Evolutionary conservation across 352 stramenopile genomes (phyloP), one percentile per base, ranked within the genome.

Genomic region (Globisporangium paddicum): DNA sequence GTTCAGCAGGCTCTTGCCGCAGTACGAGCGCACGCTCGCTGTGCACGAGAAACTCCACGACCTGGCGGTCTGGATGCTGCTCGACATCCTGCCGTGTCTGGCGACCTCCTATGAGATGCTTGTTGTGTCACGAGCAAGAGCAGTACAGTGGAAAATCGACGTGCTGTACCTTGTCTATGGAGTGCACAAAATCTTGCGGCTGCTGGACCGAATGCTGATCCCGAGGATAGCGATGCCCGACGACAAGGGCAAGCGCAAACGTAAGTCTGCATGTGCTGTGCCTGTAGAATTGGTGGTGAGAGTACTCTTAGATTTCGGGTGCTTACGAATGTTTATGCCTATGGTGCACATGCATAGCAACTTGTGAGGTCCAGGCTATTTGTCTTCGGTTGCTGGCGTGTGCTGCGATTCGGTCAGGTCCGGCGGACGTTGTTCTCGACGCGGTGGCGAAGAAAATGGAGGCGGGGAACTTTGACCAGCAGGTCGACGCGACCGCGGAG

Each of bases 41-140:
- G 76, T 90, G 40, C 77, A 90, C 55, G 77, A 90, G 41, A 87
- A 87, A 49, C 40, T 90, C 35, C 69, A 86, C 47, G 75, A 87
- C 7, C 58, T 84, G 44, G 57, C 64, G 6, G 62, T 74, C 16
- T 82, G 67, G 61, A 75, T 87, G 53, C 25, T 86, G 4, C 42
- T 90, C 8, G 78, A 87, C 41, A 51, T 75, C 2, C 48, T 89
- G 18, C 38, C 57, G 16, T 84, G 77, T 47, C 26, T 86, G 19
- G 62, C 69, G 1, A 66, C 73, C 8, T 53, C 75, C 7, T 90
- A 90, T 37, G 77, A 85, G 37, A 60, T 35, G 3, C 60, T 89
- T 8, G 59, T 71, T 0, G 67, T 86, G 1, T 87, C 79, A 4
- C 69, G 77, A 30, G 59, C 72, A 11, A 71, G 79, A 11, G 16